phyloP scores from a whole-genome alignment of 75 land plant genomes.

The Chamaecyparis obtusa region DNA sequence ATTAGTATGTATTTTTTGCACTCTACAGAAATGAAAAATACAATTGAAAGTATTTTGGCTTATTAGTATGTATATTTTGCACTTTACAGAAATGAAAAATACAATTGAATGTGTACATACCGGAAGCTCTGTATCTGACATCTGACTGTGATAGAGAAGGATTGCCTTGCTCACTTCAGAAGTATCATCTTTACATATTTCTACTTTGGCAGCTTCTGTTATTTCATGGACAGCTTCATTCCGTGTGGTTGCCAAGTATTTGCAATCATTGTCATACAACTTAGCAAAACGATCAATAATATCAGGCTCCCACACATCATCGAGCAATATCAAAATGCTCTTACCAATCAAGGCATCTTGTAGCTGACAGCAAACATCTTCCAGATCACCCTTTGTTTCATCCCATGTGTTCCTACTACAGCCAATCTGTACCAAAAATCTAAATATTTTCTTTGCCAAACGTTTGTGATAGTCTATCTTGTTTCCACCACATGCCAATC shows the following conservation, averaged over 20 bases:
- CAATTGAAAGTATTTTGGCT: neutral
- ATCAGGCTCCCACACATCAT: constrained; percentile 60
- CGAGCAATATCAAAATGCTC: constrained; percentile 37
- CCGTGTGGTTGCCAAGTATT: constrained; percentile 45
- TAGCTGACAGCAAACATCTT: constrained; percentile 37
- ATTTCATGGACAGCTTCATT: constrained; percentile 37
- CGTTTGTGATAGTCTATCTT: constrained; percentile 39
- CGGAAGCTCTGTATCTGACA: constrained; percentile 32
- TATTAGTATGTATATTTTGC: neutral
- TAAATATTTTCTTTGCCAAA: constrained; percentile 33
- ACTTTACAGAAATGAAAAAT: neutral
- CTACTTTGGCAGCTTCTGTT: constrained; percentile 48
- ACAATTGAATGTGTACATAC: constrained; percentile 11
- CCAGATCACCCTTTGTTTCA: constrained; percentile 30
- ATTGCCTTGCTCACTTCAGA: constrained; percentile 43
- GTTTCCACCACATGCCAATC: constrained; percentile 28
- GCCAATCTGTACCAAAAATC: constrained; percentile 31
- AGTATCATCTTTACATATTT: constrained; percentile 37
- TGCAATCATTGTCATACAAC: constrained; percentile 42
- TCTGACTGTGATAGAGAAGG: constrained; percentile 40
- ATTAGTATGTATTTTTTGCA: neutral
- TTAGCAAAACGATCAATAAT: constrained; percentile 36
- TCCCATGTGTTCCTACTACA: constrained; percentile 22
- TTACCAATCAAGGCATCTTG: constrained; percentile 43
- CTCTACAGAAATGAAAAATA: neutral